A percentile compares a stretch with the other conserved stretches of the same genome.
phyloP scores from a whole-genome alignment of 1,139 yeast genomes.

The Pichia sp. region DNA sequence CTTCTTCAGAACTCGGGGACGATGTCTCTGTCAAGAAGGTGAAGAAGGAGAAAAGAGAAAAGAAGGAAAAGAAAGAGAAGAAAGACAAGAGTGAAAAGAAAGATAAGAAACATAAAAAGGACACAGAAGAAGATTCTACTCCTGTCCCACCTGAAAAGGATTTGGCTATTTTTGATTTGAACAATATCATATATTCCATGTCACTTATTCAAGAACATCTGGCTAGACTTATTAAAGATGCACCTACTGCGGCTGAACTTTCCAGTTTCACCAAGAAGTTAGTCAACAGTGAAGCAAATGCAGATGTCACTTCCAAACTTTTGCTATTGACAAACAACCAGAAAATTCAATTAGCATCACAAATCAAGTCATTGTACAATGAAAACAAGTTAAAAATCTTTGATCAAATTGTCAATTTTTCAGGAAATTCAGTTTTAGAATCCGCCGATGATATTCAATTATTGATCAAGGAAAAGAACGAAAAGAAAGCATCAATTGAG shows the following conservation, averaged over 20 bases:
- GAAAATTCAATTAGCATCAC: conserved; percentile 58
- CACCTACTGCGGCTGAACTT: conserved; percentile 15
- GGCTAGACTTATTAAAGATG: conserved; percentile 11
- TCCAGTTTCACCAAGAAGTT: conserved; percentile 37
- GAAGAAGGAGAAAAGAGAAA: conserved; percentile 5
- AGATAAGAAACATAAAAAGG: conserved; percentile 7
- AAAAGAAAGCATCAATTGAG: background rate
- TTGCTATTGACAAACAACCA: conserved; percentile 52
- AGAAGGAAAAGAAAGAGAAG: conserved; percentile 8
- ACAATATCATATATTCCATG: conserved; percentile 17
- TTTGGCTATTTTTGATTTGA: conserved; percentile 39
- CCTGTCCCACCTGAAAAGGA: conserved; percentile 17
- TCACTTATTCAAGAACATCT: conserved; percentile 17
- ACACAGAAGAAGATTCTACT: background rate
- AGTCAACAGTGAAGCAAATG: conserved; percentile 19
- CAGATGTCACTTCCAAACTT: conserved; percentile 34
- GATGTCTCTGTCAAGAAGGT: background rate
- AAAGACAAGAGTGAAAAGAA: conserved; percentile 7
- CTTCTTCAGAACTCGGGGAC: conserved; percentile 12
- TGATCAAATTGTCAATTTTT: conserved; percentile 32
- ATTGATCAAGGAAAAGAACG: conserved; percentile 13
- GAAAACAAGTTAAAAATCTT: conserved; percentile 41
- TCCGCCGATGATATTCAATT: conserved; percentile 20
- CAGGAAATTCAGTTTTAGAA: conserved; percentile 26
- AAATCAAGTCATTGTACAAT: conserved; percentile 53